Evolutionary conservation across 352 stramenopile genomes (phyloP), one percentile per base, ranked within the genome.

Genomic region (Globisporangium recalcitrans): DNA sequence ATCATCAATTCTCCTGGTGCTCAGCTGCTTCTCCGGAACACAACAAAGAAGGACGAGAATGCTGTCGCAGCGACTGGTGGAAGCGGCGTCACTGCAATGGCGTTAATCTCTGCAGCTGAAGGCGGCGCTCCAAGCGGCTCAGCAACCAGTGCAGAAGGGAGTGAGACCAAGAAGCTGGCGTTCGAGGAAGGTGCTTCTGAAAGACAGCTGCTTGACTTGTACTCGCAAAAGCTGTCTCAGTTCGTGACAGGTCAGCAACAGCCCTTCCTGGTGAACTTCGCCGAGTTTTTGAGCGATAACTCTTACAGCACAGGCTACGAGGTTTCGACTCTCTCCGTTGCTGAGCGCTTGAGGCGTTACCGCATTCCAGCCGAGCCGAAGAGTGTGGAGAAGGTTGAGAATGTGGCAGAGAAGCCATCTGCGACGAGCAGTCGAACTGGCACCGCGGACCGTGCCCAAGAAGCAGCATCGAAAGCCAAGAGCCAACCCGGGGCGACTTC

Each of bases 201-300:
- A 13, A 57, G 73, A 19, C 61, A 78, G 4, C 77, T 72, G 55
- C 76, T 78, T 26, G 76, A 72, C 47, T 69, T 93, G 65, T 93
- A 80, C 54, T 72, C 67, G 9, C 80, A 93, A 58, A 67, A 82
- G 36, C 64, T 92, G 10, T 55, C 69, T 7, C 62, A 83, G 34
- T 90, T 91, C 31, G 63, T 86, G 31, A 73, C 80, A 22, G 81
- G 78, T 27, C 80, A 90, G 55, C 85, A 93, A 53, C 79, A 82
- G n/a, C 85, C 85, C 32, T 93, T 95, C 56, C 57, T 95, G 47
- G 57, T 95, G 11, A 77, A 93, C 62, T 91, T 91, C 53, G 62
- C 78, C 5, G 73, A 75, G 38, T 73, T 90, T 19, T 62, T 95
- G 6, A 78, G 66, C 52, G 87, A 95, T 54, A 95, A 94, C 51